Evolutionary conservation across 2,329 filamentous ascomycete genomes (phyloP), one percentile per base, ranked within the genome.

Genomic region (Ophiosphaerella korrae): DNA sequence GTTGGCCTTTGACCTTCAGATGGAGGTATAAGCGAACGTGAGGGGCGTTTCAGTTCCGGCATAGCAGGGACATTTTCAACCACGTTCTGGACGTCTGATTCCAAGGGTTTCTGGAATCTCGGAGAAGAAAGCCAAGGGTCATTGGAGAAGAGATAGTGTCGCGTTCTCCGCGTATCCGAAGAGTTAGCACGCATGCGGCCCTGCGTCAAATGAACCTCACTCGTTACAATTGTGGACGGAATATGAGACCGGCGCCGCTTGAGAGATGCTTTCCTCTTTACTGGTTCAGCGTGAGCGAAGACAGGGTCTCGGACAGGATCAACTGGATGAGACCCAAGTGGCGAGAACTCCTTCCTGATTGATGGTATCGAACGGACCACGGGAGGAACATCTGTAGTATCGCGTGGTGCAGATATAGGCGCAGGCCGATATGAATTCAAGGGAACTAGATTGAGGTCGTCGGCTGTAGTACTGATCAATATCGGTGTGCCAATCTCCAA

Each of bases 241-340:
- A 62, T 42, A 33, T 66, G 55, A 1, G 69, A 68, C 26, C 57
- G 56, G n/a, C 63, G 57, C 16, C 66, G 63, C 14, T 48, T 50
- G 1, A 48, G 14, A 2, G 42, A 43, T 12, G 29, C n/a, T 14
- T 56, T 48, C 37, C 55, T 51, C 7, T 48, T 48, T 18, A 57
- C 33, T 21, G 53, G 42, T 26, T 51, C 60, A 40, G 51, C 44
- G 21, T 62, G 47, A 38, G 58, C 51, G 9, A 62, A 52, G 12
- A 50, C 11, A 18, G 50, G 39, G 24, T 68, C 63, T 11, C 51
- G 47, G 4, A 48, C 36, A 23, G 57, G 54, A 23, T 65, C 57
- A 6, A 72, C 63, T 13, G 71, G 70, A 54, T 74, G 63, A 13
- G 69, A 72, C 23, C 65, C 46, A 26, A 74, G 57, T 12, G 71